Evolutionary conservation across 768 basidiomycete species (phyloP).

Genomic region (Lanmaoa pseudosensibilis): DNA sequence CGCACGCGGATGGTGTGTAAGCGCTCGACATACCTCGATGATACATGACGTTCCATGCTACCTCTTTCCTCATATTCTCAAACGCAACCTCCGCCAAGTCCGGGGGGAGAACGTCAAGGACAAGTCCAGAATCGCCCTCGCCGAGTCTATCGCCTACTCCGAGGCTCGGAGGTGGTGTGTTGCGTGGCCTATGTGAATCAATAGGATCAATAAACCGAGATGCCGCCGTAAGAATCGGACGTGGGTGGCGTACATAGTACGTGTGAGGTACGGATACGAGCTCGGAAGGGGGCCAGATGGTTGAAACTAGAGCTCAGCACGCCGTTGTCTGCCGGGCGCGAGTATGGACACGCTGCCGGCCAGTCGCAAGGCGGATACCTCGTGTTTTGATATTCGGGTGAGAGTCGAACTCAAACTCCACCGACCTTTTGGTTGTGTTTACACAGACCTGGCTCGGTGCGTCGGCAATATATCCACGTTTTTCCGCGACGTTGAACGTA

Average conservation of each 20-base stretch:
- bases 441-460: not conserved
- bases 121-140: constrained; percentile 67
- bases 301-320: constrained; percentile 3
- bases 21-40: constrained; percentile 56
- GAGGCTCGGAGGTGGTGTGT: constrained; percentile 24
- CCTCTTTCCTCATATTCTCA: constrained; percentile 58
- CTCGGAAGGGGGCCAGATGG: not conserved
- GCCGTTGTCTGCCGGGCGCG: constrained; percentile 1
- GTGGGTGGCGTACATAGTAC: constrained; percentile 20
- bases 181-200: constrained; percentile 20
- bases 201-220: constrained; percentile 3
- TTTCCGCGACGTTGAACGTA: not conserved
- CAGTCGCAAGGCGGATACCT: constrained; percentile 10
- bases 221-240: not conserved
- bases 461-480: constrained; percentile 8
- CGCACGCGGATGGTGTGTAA: not conserved
- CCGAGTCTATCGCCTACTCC: constrained; percentile 49
- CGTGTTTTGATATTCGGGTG: constrained; percentile 13
- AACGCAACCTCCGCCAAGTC: constrained; percentile 59
- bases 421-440: not conserved
- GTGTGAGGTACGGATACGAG: not conserved
- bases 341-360: constrained; percentile 3
- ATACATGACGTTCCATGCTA: constrained; percentile 71
- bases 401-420: constrained; percentile 6
- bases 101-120: constrained; percentile 54